These are phyloP conservation scores for Sporisorium scitamineum DNA, from an alignment of 1,284 basidiomycete species.

Conservation along the genomic window DNA sequence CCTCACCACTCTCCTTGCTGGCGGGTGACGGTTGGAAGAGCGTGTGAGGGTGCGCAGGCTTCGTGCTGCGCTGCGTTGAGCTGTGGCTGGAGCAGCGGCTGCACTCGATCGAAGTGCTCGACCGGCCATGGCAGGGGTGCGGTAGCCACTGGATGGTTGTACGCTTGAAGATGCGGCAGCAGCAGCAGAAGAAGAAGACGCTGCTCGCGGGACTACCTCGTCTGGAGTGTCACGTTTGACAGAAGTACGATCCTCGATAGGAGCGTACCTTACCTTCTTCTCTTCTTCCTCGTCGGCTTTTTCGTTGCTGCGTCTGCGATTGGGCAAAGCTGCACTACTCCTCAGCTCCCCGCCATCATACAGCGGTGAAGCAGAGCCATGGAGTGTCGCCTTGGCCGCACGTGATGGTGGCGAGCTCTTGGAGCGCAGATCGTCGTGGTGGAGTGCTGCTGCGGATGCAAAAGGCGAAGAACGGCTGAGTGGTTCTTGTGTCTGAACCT, in stretches of 20 bases:
- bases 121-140: constrained; percentile 50
- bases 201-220: constrained; percentile 15
- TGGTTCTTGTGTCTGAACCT: constrained; percentile 22
- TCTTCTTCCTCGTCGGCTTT: constrained; percentile 40
- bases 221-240: constrained; percentile 38
- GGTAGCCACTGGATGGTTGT: constrained; percentile 33
- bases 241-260: constrained; percentile 31
- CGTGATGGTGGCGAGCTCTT: constrained; percentile 43
- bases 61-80: constrained; percentile 41
- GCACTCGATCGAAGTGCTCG: constrained; percentile 37
- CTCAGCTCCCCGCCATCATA: constrained; percentile 17
- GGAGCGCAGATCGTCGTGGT: constrained; percentile 35
- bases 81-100: constrained; percentile 27
- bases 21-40: constrained; percentile 49
- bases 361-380: constrained; percentile 16
- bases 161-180: constrained; percentile 18
- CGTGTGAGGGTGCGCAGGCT: constrained; percentile 49
- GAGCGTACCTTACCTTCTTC: constrained; percentile 37
- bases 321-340: constrained; percentile 12
- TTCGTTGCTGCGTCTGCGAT: constrained; percentile 29
- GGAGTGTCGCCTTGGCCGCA: constrained; percentile 7
- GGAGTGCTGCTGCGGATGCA: constrained; percentile 9
- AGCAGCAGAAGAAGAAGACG: constrained; percentile 1
- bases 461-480: constrained; percentile 38
- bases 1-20: constrained; percentile 54